A percentile compares a stretch with the other conserved stretches of the same genome.
These are phyloP conservation scores for Xylaria bambusicola DNA, from an alignment of 495 filamentous ascomycete species.

Conservation along the genomic window DNA sequence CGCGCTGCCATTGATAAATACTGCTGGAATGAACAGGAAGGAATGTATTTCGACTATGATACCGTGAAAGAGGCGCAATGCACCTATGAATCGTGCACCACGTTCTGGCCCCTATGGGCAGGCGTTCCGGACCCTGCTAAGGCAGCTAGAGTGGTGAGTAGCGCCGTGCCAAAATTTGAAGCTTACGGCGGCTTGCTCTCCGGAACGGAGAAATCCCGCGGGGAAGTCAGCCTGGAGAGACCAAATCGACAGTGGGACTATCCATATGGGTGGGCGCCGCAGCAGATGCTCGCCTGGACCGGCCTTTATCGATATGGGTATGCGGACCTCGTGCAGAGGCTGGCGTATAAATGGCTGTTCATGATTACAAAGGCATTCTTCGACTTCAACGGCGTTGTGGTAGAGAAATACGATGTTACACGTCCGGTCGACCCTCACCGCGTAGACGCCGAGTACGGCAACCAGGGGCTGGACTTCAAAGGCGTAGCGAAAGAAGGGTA, in stretches of 20 bases:
- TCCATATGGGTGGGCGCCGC: constrained; percentile 96
- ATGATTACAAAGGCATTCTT: constrained; percentile 98
- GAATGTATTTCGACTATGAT: constrained; percentile 97
- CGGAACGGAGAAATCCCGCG: constrained; percentile 83
- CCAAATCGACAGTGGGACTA: constrained; percentile 98
- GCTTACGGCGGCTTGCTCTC: constrained; percentile 84
- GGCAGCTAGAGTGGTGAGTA: constrained; percentile 72
- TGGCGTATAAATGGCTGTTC: constrained; percentile 93
- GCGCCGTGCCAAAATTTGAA: constrained; percentile 82
- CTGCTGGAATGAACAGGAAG: constrained; percentile 84
- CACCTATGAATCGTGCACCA: constrained; percentile 83
- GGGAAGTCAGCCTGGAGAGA: constrained; percentile 72
- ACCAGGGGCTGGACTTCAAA: constrained; percentile 91
- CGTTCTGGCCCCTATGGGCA: constrained; percentile 97
- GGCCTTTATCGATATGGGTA: constrained; percentile 89
- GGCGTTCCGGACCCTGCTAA: constrained; percentile 78
- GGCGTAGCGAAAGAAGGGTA: constrained; percentile 95
- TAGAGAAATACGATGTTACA: constrained; percentile 98
- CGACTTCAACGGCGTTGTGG: constrained; percentile 95
- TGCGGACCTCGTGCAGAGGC: constrained; percentile 78
- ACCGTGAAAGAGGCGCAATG: constrained; percentile 75
- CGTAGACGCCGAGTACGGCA: constrained; percentile 95
- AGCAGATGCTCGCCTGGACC: constrained; percentile 97
- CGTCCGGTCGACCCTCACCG: constrained; percentile 82
- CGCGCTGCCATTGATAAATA: constrained; percentile 83